Conservation (phyloP, 2,329 filamentous ascomycete genomes). For the Lecanicillium sp. region DNA sequence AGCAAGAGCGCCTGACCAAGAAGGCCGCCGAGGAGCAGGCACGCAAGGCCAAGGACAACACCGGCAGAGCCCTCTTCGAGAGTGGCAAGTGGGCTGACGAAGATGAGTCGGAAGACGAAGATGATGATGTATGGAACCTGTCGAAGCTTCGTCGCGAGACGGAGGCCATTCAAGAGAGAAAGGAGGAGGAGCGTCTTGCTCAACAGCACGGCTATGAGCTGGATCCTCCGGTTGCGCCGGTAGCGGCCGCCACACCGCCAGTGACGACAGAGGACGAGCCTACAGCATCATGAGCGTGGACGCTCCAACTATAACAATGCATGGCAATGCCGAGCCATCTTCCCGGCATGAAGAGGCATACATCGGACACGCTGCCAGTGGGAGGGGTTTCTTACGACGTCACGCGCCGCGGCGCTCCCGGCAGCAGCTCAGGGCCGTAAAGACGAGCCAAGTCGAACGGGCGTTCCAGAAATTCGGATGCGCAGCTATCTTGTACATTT, state of each 20-base stretch:
- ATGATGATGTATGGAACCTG: slow-evolving; percentile 70
- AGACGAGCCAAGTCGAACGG: not conserved
- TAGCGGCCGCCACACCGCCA: not conserved
- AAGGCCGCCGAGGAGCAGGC: slow-evolving; percentile 92
- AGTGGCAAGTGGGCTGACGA: slow-evolving; percentile 83
- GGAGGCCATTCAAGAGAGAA: slow-evolving; percentile 64
- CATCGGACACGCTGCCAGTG: not conserved
- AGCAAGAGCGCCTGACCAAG: slow-evolving; percentile 89
- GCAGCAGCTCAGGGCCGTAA: not conserved
- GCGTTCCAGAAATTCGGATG: not conserved
- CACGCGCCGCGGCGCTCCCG: not conserved
- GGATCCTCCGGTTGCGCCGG: slow-evolving; percentile 15
- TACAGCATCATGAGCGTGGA: slow-evolving; percentile 8
- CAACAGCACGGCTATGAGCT: slow-evolving; percentile 23
- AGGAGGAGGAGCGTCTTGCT: slow-evolving; percentile 66
- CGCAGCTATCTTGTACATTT: not conserved
- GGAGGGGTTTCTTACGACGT: not conserved
- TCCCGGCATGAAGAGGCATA: not conserved
- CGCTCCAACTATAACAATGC: not conserved
- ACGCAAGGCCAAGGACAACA: slow-evolving; percentile 87
- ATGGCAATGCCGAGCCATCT: slow-evolving; percentile 9
- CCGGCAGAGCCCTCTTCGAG: slow-evolving; percentile 90
- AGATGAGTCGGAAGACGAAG: slow-evolving; percentile 55
- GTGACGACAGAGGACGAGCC: not conserved
- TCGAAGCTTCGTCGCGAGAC: slow-evolving; percentile 81